Base-by-base conservation (phyloP, 495 filamentous ascomycete species). In the Talaromyces thailandensis region DNA sequence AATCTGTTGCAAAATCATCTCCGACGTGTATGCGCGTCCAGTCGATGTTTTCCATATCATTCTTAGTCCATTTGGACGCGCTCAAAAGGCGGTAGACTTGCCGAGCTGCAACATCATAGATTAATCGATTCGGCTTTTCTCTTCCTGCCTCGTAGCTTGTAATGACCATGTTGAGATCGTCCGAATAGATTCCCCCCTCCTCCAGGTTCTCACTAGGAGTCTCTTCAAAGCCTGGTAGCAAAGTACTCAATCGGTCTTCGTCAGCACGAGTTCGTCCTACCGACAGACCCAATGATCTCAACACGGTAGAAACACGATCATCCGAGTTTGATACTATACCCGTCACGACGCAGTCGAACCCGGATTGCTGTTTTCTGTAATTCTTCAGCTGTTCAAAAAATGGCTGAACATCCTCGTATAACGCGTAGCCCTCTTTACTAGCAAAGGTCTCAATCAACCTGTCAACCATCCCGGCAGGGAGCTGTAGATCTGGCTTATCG, bases 251-350 rank as follows among this genome's bases (percentile, higher is more conserved):
- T n/a, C 60, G 26, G 43, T 68, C 71, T 64, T 70, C 68, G 51
- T 78, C 67, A 61, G 71, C 75, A 16, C 75, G 70, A 16, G 65
- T 56, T 56, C 67, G 62, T 9, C 80, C 80, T 2, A 91, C 81
- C 6, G 64, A 66, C 23, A 93, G 62, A 0, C 87, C 87, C 16
- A 93, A 68, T 7, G 82, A 83, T 18, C 77, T 71, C 11, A 93
- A 68, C 9, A 93, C 80, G 12, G 69, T 68, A 7, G 82, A 78
- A 1, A 92, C 82, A 0, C 90, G 81, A 66, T 88, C 84, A 68
- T 94, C 90, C 1, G 89, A 92, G 69, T 93, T 94, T 23, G 88
- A 88, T 56, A 93, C 75, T 16, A 92, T 76, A 4, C 90, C 90
- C 0, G 89, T 66, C 8, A 86, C 65, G 2, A 87, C 65, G 21